Evolutionary conservation across 305 asterid genomes (phyloP).

Genomic region (Fraxinus floribunda): DNA sequence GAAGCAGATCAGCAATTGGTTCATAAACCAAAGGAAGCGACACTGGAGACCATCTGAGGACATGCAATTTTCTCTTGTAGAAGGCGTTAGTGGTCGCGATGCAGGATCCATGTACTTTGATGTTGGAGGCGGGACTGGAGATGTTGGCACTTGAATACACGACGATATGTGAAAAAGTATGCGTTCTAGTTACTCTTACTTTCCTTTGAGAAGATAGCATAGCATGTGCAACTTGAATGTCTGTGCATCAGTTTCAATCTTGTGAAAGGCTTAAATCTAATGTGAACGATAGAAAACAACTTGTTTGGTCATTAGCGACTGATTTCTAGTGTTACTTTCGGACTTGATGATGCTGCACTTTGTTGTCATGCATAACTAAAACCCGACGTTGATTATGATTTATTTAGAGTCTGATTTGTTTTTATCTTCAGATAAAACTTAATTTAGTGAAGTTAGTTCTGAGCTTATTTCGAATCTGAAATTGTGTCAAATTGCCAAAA

Average conservation of each 20-base stretch:
- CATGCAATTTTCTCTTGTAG: constrained; percentile 42
- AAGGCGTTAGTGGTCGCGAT: constrained; percentile 25
- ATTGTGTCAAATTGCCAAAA: not conserved
- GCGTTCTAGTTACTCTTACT: not conserved
- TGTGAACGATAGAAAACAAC: not conserved
- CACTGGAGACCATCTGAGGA: constrained; percentile 62
- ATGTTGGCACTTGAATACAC: constrained; percentile 8
- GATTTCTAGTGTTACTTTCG: not conserved
- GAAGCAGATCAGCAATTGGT: constrained; percentile 71
- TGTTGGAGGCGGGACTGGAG: constrained; percentile 19
- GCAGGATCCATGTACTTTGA: constrained; percentile 18
- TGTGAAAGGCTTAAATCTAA: not conserved
- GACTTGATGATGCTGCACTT: not conserved
- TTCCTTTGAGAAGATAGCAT: not conserved
- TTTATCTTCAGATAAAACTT: too few species aligned
- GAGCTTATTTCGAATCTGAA: not conserved
- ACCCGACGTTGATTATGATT: not conserved
- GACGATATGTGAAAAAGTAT: not conserved
- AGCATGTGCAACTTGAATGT: not conserved
- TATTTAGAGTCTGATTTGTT: not conserved
- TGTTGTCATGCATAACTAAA: not conserved
- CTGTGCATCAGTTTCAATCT: not conserved
- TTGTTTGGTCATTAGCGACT: not conserved
- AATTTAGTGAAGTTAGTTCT: not conserved
- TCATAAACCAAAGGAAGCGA: constrained; percentile 64